Evolutionary conservation across 768 basidiomycete species (phyloP), one percentile per base, ranked within the genome.

Genomic region (Lentinula sp.): DNA sequence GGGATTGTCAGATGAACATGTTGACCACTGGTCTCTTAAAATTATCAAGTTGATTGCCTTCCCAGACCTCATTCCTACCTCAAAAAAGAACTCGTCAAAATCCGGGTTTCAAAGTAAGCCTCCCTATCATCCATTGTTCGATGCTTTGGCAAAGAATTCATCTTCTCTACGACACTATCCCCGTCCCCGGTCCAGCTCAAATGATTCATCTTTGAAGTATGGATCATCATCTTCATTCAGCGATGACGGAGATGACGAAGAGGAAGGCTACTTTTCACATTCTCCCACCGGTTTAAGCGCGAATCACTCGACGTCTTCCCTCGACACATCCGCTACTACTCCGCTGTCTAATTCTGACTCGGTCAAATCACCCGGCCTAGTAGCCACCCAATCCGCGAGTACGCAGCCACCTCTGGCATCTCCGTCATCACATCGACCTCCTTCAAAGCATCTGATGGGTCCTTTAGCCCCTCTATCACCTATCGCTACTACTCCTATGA

Each of bases 31-130:
- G 90, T 81, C 82, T 23, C 78, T 87, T 63, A 91, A 92, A 75
- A 81, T 92, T 46, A 77, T 92, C 62, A 89, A 90, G 72, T 78
- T 91, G 13, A 78, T 92, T 42, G 88, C 89, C 5, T 91, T 84
- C 69, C 87, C 88, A 0, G 88, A 90, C 62, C 78, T 91, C 57
- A 85, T 88, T 34, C 76, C 79, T n/a, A 54, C 70, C 42, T 63
- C 68, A 10, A 43, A 43, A 31, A 43, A 35, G 16, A 48, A 39
- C 10, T 45, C 28, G n/a, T 23, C 49, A 13, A 15, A 37, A 5
- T 15, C 23, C 32, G 23, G 40, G 46, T 9, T 42, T 1, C 28
- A 52, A 21, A 31, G 18, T 28, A 15, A 21, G 13, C 45, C 13
- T 50, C 32, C 45, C 37, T 43, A 10, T 13, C 15, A 18, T 18